These are phyloP conservation scores for Arthrinium phaeospermum DNA, from an alignment of 2,329 filamentous ascomycete genomes.

Conservation along the genomic window DNA sequence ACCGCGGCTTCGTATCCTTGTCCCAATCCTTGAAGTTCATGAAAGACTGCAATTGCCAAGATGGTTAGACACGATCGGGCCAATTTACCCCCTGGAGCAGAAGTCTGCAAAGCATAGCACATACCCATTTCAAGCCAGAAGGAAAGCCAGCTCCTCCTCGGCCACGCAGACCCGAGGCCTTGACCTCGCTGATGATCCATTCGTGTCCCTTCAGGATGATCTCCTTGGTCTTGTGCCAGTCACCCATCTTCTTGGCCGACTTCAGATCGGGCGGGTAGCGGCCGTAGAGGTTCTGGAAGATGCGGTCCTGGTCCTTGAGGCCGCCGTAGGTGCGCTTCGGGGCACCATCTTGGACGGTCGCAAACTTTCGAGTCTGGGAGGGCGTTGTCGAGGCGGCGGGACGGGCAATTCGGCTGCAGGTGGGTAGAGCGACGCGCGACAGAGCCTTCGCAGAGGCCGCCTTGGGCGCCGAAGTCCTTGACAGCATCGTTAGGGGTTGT, in stretches of 20 bases:
- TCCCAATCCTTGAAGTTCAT: slow-evolving; percentile 99
- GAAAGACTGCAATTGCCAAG: slow-evolving; percentile 73
- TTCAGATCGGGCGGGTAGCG: slow-evolving; percentile 91
- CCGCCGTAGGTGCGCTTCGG: slow-evolving; percentile 81
- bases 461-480: slow-evolving; percentile 48
- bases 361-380: slow-evolving; percentile 72
- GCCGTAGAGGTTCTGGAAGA: slow-evolving; percentile 98
- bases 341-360: slow-evolving; percentile 77
- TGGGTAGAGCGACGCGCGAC: slow-evolving; percentile 42
- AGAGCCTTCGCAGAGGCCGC: slow-evolving; percentile 47
- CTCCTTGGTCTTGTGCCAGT: slow-evolving; percentile 99
- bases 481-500: slow-evolving; percentile 46
- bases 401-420: slow-evolving; percentile 47
- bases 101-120: slow-evolving; percentile 21
- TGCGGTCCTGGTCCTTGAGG: slow-evolving; percentile 94
- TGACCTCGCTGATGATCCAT: slow-evolving; percentile 98
- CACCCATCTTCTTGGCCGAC: slow-evolving; percentile 95
- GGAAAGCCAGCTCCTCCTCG: slow-evolving; percentile 98
- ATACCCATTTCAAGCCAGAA: slow-evolving; percentile 97
- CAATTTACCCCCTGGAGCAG: not conserved
- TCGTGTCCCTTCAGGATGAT: slow-evolving; percentile 97
- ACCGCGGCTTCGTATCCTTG: slow-evolving; percentile 93
- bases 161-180: slow-evolving; percentile 92
- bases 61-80: slow-evolving; percentile 24
- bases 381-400: slow-evolving; percentile 48